phyloP scores from a whole-genome alignment of 75 land plant species.

The Larix kaempferi region DNA sequence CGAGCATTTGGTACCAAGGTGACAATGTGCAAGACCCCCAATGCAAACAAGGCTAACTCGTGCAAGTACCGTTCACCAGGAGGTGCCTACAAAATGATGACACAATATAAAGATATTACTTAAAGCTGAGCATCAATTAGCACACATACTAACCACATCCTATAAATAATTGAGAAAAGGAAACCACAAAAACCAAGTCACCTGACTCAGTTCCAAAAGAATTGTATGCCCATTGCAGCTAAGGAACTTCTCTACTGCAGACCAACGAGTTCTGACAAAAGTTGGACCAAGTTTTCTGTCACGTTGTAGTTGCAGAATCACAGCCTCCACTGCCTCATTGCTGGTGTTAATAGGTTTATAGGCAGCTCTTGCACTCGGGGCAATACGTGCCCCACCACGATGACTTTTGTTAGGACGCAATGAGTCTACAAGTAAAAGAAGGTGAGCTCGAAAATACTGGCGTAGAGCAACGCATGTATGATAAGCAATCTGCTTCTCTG shows the following conservation, averaged over 20 bases:
- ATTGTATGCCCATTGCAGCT: slow-evolving; percentile 72
- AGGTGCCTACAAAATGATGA: slow-evolving; percentile 60
- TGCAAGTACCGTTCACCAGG: slow-evolving; percentile 92
- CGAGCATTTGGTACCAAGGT: slow-evolving; percentile 75
- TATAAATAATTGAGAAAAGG: not conserved
- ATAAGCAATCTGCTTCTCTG: slow-evolving; percentile 94
- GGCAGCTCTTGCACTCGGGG: slow-evolving; percentile 63
- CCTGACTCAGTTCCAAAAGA: slow-evolving; percentile 93
- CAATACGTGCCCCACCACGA: slow-evolving; percentile 61
- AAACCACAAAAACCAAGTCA: slow-evolving; percentile 13
- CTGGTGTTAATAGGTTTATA: slow-evolving; percentile 94
- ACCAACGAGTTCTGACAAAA: slow-evolving; percentile 88
- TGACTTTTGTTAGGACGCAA: slow-evolving; percentile 81
- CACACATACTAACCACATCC: not conserved
- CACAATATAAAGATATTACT: not conserved
- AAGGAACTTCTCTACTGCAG: slow-evolving; percentile 80
- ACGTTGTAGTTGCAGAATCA: slow-evolving; percentile 78
- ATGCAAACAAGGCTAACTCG: slow-evolving; percentile 91
- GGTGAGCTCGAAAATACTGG: slow-evolving; percentile 92
- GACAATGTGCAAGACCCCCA: slow-evolving; percentile 93
- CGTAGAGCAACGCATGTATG: slow-evolving; percentile 97
- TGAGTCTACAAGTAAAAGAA: slow-evolving; percentile 89
- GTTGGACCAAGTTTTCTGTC: slow-evolving; percentile 95
- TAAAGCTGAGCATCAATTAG: not conserved
- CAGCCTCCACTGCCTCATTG: slow-evolving; percentile 93